Percentiles rank a stretch among this genome's conserved stretches.
These are phyloP conservation scores for Nasturtium officinale DNA, from an alignment of 345 rosid genomes.

Conservation along the genomic window DNA sequence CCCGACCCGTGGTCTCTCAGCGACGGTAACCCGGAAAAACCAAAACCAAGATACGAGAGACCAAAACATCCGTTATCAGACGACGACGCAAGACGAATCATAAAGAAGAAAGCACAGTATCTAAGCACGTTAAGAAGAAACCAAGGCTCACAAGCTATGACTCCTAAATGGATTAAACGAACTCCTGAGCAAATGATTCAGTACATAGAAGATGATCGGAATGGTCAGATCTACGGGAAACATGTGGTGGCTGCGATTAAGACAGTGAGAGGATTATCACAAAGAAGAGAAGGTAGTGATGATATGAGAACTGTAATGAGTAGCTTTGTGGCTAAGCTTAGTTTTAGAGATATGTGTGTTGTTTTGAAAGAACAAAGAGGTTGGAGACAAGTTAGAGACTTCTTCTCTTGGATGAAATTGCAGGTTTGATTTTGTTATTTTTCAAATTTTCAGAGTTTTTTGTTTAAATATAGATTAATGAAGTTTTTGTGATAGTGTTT, in stretches of 20 bases:
- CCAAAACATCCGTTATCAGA: conserved; percentile 73
- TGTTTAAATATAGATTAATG: conserved; percentile 30
- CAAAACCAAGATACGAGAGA: conserved; percentile 65
- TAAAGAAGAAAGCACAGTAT: conserved; percentile 71
- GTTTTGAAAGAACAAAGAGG: conserved; percentile 84
- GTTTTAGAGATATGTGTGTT: conserved; percentile 86
- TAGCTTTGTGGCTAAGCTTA: conserved; percentile 77
- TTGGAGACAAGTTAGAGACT: conserved; percentile 81
- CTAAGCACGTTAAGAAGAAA: conserved; percentile 70
- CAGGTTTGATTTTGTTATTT: conserved; percentile 53
- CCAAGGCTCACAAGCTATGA: conserved; percentile 72
- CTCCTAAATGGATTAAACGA: conserved; percentile 84
- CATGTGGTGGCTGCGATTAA: conserved; percentile 87
- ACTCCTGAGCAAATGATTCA: conserved; percentile 91
- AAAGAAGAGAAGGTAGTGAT: conserved; percentile 44
- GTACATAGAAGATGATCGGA: conserved; percentile 73
- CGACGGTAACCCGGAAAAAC: conserved; percentile 64
- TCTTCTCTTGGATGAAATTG: conserved; percentile 93
- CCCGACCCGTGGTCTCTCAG: conserved; percentile 87
- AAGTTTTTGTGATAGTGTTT: conserved; percentile 45
- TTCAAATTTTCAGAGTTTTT: neutral
- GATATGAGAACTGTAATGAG: conserved; percentile 74
- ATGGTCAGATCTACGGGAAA: conserved; percentile 77
- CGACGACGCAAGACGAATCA: conserved; percentile 83
- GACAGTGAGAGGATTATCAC: conserved; percentile 63